phyloP scores from a whole-genome alignment of 805 yeast species.

The Pichia kluyveri region DNA sequence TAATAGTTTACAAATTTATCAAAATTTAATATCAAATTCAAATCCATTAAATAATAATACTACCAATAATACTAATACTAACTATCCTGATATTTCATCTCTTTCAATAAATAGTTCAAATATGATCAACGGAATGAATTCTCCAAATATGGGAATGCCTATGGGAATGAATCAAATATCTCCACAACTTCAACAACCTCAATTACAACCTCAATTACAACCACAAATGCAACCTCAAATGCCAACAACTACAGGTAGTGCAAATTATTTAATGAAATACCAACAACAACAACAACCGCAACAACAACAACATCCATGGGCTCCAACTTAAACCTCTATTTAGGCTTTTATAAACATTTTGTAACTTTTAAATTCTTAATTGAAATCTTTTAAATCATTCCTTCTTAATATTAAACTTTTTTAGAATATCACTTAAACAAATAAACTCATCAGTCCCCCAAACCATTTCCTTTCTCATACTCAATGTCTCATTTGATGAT shows the following conservation, averaged over 20 bases:
- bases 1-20: slow-evolving; percentile 61
- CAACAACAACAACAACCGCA: slow-evolving; percentile 1
- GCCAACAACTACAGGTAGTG: slow-evolving; percentile 1
- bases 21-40: slow-evolving; percentile 35
- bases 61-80: slow-evolving; percentile 9
- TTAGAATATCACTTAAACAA: not conserved
- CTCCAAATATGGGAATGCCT: too few species aligned
- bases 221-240: not conserved
- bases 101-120: too few species aligned
- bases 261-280: not conserved
- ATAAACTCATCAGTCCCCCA: not conserved
- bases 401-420: not conserved
- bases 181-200: not conserved
- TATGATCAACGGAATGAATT: too few species aligned
- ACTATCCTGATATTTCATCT: slow-evolving; percentile 10
- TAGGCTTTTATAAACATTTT: too few species aligned
- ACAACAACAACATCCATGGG: not conserved
- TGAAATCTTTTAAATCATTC: too few species aligned
- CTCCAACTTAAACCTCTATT: not conserved
- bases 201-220: too few species aligned
- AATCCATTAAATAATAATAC: slow-evolving; percentile 8
- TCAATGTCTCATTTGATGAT: not conserved
- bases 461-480: not conserved
- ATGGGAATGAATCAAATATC: not conserved
- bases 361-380: too few species aligned